Evolutionary conservation across 768 basidiomycete species (phyloP).

Genomic region (Lentinula guzmanii): DNA sequence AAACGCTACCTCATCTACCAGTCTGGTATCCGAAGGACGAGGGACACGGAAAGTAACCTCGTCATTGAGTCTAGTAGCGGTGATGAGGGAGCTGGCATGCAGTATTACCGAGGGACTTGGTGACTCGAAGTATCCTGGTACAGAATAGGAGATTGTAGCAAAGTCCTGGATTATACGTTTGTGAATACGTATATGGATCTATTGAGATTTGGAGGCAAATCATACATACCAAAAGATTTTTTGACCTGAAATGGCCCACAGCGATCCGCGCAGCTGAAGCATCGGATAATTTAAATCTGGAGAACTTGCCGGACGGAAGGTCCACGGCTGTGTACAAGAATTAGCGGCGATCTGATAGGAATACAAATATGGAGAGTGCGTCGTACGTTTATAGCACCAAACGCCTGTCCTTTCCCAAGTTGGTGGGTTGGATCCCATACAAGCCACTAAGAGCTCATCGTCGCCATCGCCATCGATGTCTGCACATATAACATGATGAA

Average conservation of each 20-base stretch:
- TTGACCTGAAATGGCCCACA: slow-evolving; percentile 7
- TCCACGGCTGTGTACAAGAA: neutral
- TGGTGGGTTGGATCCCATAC: slow-evolving; percentile 13
- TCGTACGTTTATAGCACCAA: slow-evolving; percentile 1
- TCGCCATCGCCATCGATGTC: slow-evolving; percentile 7
- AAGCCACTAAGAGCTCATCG: slow-evolving; percentile 16
- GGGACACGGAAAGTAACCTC: slow-evolving; percentile 18
- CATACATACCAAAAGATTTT: slow-evolving; percentile 1
- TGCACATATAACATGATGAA: slow-evolving; percentile 15
- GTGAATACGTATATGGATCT: neutral
- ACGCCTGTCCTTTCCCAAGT: neutral
- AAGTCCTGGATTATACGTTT: slow-evolving; percentile 13
- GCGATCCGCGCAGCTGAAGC: slow-evolving; percentile 14
- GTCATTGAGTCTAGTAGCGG: slow-evolving; percentile 13
- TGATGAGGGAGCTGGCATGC: slow-evolving; percentile 3
- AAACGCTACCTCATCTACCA: slow-evolving; percentile 5
- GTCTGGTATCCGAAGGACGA: slow-evolving; percentile 5
- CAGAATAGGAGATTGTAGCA: slow-evolving; percentile 21
- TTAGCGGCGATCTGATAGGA: neutral
- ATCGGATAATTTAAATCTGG: neutral
- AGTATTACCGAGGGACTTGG: slow-evolving; percentile 17
- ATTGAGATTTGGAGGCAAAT: neutral
- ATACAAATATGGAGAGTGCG: too few relatives aligned
- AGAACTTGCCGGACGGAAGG: neutral
- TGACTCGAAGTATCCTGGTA: slow-evolving; percentile 19